A percentile compares a stretch with the other conserved stretches of the same genome.
Evolutionary conservation across 495 filamentous ascomycete genomes (phyloP).

Genomic region (Articulospora tetracladia): DNA sequence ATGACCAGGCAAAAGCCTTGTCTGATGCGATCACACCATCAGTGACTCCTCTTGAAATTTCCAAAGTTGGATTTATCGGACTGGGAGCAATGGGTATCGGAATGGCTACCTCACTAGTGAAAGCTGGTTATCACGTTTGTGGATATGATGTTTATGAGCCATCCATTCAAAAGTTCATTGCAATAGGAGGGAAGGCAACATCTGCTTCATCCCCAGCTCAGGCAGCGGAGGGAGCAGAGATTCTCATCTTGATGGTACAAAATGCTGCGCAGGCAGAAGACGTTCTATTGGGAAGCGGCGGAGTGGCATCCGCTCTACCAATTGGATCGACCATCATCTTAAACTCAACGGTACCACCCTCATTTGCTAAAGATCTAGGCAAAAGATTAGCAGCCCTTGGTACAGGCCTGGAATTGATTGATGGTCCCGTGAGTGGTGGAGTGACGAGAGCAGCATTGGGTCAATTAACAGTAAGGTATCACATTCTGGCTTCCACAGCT

Average conservation of each 20-base stretch:
- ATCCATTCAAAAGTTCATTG: conserved; percentile 60
- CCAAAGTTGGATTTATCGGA: conserved; percentile 56
- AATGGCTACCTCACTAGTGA: conserved; percentile 74
- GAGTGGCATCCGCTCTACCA: conserved; percentile 52
- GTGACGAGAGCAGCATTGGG: conserved; percentile 66
- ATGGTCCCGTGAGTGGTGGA: conserved; percentile 72
- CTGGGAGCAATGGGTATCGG: conserved; percentile 85
- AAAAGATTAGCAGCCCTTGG: conserved; percentile 46
- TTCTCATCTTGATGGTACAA: conserved; percentile 74
- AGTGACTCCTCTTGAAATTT: conserved; percentile 29
- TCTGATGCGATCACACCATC: conserved; percentile 10
- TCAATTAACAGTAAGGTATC: conserved; percentile 49
- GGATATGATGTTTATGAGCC: conserved; percentile 71
- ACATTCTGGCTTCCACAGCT: background rate
- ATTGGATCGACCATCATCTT: conserved; percentile 60
- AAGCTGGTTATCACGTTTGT: conserved; percentile 62
- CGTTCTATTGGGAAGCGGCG: conserved; percentile 56
- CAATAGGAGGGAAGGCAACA: conserved; percentile 53
- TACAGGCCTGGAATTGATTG: conserved; percentile 65
- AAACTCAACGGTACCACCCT: conserved; percentile 69
- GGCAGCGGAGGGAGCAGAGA: conserved; percentile 54
- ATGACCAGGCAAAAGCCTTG: conserved; percentile 36
- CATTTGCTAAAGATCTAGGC: conserved; percentile 58
- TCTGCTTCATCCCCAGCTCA: conserved; percentile 32
- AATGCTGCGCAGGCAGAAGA: conserved; percentile 65